These are phyloP conservation scores for Eremothecium sinecaudum DNA, from an alignment of 1,139 yeast genomes.

Conservation along the genomic window DNA sequence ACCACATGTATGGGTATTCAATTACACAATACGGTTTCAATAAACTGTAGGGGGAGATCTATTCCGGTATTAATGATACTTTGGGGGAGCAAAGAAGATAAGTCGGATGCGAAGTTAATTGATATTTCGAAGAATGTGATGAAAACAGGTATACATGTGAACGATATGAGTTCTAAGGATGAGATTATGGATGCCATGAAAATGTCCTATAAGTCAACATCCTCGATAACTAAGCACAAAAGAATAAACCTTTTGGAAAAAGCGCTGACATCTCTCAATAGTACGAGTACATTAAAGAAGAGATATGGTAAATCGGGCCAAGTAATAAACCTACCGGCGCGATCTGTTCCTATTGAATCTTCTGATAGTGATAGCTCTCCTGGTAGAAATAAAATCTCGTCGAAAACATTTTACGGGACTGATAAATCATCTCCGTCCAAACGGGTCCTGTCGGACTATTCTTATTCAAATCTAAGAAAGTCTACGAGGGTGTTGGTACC, in stretches of 20 bases:
- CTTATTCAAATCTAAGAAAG: constrained; percentile 5
- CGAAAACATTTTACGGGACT: constrained; percentile 3
- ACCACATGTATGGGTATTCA: constrained; percentile 4
- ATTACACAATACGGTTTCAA: not conserved
- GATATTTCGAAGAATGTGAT: not conserved
- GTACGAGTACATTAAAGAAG: not conserved
- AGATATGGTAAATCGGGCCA: constrained; percentile 4
- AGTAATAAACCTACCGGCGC: constrained; percentile 1
- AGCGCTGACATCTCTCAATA: constrained; percentile 1
- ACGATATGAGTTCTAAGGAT: not conserved
- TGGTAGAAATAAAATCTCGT: not conserved
- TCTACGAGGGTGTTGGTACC: not conserved
- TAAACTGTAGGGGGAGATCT: not conserved
- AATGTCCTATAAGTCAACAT: not conserved
- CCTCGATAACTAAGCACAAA: not conserved
- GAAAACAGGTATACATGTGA: constrained; percentile 1
- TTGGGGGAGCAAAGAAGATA: constrained; percentile 2
- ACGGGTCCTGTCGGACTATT: not conserved
- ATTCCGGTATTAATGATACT: not conserved
- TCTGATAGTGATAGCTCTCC: constrained; percentile 4
- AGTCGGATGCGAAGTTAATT: not conserved
- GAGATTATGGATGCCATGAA: not conserved
- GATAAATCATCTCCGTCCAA: constrained; percentile 1
- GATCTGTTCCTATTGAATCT: not conserved
- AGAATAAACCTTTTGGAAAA: not conserved